phyloP scores from a whole-genome alignment of 2,329 filamentous ascomycete genomes.

The Geosmithia morbida region DNA sequence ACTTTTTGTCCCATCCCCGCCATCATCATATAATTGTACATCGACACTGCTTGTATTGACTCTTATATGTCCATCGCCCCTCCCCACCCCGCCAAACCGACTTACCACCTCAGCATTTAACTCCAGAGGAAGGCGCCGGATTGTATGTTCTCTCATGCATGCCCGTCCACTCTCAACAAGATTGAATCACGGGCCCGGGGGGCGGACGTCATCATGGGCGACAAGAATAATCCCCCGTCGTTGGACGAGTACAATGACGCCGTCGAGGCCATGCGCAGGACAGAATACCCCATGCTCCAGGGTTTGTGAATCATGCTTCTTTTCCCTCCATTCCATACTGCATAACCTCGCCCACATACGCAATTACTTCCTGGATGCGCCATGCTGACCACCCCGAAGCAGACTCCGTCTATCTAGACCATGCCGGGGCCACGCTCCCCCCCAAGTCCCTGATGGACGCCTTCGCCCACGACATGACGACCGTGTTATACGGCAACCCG shows the following conservation, averaged over 20 bases:
- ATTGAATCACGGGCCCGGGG: background rate
- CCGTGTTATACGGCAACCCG: slow-evolving; percentile 76
- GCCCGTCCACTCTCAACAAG: background rate
- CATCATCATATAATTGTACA: too few species aligned
- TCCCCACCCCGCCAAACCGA: too few species aligned
- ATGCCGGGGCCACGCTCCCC: slow-evolving; percentile 84
- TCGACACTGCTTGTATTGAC: too few species aligned
- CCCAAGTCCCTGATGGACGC: slow-evolving; percentile 67
- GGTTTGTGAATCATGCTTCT: too few species aligned
- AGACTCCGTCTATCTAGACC: slow-evolving; percentile 77
- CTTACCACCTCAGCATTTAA: too few species aligned
- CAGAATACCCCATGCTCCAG: slow-evolving; percentile 57
- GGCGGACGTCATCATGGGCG: background rate
- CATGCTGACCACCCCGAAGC: background rate
- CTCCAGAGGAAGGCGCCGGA: too few species aligned
- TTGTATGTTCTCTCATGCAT: background rate
- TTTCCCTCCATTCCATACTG: too few species aligned
- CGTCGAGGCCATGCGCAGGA: slow-evolving; percentile 42
- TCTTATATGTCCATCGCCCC: too few species aligned
- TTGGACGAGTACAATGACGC: slow-evolving; percentile 33
- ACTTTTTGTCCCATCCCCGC: too few species aligned
- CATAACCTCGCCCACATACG: too few species aligned
- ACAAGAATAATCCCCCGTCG: too few species aligned
- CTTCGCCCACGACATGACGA: slow-evolving; percentile 67
- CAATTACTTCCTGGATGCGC: too few species aligned